Base-by-base conservation (phyloP, 2,329 filamentous ascomycete species). In the Pseudocercospora crystallina region DNA sequence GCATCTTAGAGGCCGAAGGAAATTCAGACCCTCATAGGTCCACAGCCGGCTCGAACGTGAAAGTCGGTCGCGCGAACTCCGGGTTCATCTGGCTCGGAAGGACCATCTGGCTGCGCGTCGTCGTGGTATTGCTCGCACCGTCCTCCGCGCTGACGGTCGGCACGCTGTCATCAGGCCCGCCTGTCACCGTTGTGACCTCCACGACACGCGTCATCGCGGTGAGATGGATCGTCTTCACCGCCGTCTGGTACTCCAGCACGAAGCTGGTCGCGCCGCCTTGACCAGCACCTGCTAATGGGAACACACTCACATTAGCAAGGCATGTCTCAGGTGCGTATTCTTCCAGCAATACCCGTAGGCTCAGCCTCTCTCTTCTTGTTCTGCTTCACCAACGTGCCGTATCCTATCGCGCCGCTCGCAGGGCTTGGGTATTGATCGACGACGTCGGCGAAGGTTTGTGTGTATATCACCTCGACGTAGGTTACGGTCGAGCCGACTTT, bases 371-470 rank as follows among this genome's bases (percentile, higher is more conserved):
- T 34, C 40, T 45, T 50, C 12, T 41, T 46, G 31, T 45, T 42
- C 12, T 37, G 33, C 41, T 43, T 43, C 30, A 14, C 10, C 10
- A 53, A 12, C 2, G 50, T 67, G n/a, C 66, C 65, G 12, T 61
- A 49, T 34, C 66, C 66, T 20, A 69, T 65, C 2, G 36, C 13
- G 12, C 66, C 67, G 3, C 32, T 40, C 10, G 47, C 56, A 0
- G 65, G 55, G 2, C 49, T 51, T 5, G 61, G 55, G 47, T 47
- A 56, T 51, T 69, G 64, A 38, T 65, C 61, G 5, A 61, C 62
- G 1, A 66, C 57, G 5, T 49, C 33, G 12, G 57, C 58, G 48
- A 68, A 68, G 2, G 61, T 64, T 33, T 69, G 67, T 2, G 66
- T 66, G 56, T 63, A 67, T 49, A 62, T 43, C 43, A 63, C 47